Evolutionary conservation across 768 basidiomycete genomes (phyloP).

Genomic region (Rickenella mellea): DNA sequence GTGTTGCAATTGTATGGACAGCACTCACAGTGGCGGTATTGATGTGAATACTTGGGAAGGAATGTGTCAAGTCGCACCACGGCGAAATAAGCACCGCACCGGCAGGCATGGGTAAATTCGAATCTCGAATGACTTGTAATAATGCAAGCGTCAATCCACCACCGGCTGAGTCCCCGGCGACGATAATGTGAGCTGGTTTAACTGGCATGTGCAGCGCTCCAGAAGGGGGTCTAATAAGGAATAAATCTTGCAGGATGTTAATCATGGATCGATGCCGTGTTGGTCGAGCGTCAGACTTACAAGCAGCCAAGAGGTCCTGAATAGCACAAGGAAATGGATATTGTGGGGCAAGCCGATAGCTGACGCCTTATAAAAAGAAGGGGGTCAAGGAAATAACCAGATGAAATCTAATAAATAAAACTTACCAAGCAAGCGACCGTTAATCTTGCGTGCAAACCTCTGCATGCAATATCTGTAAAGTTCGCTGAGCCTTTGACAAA

Average conservation of each 20-base stretch:
- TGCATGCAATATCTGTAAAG: slow-evolving; percentile 57
- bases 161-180: slow-evolving; percentile 91
- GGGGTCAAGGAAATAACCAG: background rate
- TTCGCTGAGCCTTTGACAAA: background rate
- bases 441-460: slow-evolving; percentile 85
- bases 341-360: slow-evolving; percentile 87
- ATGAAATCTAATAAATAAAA: background rate
- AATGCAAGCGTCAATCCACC: slow-evolving; percentile 80
- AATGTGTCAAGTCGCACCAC: slow-evolving; percentile 92
- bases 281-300: slow-evolving; percentile 34
- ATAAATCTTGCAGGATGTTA: slow-evolving; percentile 51
- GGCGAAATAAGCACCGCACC: slow-evolving; percentile 88
- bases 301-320: slow-evolving; percentile 84
- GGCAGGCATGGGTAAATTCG: slow-evolving; percentile 71
- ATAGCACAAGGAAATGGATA: slow-evolving; percentile 93
- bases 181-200: slow-evolving; percentile 69
- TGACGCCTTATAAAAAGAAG: slow-evolving; percentile 42
- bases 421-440: slow-evolving; percentile 77
- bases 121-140: slow-evolving; percentile 81
- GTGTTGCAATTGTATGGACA: too few species aligned
- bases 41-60: slow-evolving; percentile 78
- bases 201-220: slow-evolving; percentile 72
- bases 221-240: slow-evolving; percentile 79
- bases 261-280: background rate
- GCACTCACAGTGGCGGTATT: slow-evolving; percentile 75